Evolutionary conservation across 2,329 filamentous ascomycete species (phyloP).

Genomic region (Diplodia scrobiculata): DNA sequence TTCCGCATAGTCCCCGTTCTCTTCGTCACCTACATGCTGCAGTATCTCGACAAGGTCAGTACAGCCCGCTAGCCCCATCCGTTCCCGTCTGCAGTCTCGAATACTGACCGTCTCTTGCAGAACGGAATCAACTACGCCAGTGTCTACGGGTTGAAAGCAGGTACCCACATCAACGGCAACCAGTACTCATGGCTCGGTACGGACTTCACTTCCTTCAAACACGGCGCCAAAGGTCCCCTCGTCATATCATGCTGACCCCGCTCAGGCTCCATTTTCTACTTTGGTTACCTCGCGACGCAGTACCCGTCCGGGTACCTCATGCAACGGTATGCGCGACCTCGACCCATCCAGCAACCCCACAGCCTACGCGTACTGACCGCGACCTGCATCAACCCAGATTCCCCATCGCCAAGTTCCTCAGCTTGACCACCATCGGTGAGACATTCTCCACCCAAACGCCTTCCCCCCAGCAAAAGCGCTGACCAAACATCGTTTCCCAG

Average conservation of each 20-base stretch:
- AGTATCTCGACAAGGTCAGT: conserved; percentile 47
- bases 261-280: conserved; percentile 52
- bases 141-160: conserved; percentile 53
- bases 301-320: conserved; percentile 50
- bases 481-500: conserved; percentile 29
- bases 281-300: conserved; percentile 53
- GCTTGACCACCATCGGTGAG: conserved; percentile 44
- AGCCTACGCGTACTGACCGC: conserved; percentile 6
- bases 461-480: background rate
- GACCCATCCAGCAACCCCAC: background rate
- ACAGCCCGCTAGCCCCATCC: conserved; percentile 32
- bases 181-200: conserved; percentile 55
- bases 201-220: conserved; percentile 29
- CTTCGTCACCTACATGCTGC: conserved; percentile 44
- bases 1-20: conserved; percentile 39
- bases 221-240: too few species aligned
- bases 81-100: too few species aligned
- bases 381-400: conserved; percentile 32
- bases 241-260: background rate
- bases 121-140: conserved; percentile 57
- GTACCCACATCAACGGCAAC: conserved; percentile 52
- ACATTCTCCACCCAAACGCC: background rate
- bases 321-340: conserved; percentile 39
- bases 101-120: conserved; percentile 16
- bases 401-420: conserved; percentile 52